Evolutionary conservation across 1,139 yeast species (phyloP), one percentile per base, ranked within the genome.

Genomic region (Candida dubliniensis): DNA sequence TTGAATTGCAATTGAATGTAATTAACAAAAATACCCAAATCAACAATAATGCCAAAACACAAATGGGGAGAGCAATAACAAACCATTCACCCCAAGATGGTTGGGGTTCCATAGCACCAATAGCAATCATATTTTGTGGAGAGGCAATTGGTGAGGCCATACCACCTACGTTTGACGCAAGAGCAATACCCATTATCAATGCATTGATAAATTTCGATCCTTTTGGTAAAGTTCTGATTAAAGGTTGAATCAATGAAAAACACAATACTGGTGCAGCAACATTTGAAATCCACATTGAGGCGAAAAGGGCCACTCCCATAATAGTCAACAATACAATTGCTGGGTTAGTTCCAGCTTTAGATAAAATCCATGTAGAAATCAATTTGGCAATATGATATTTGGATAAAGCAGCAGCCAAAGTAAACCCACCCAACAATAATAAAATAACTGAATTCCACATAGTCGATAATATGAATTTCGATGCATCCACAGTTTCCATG

Each of bases 31-130:
- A 68, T 5, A 65, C 54, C 90, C 90, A 84, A 35, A 81, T 71
- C 35, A 79, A 59, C 8, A 81, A 51, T 51, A 82, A 65, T 8
- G 83, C 66, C 31, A 82, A 55, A 2, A 81, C 57, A 57, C 86
- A 81, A 10, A 82, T 77, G 1, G 91, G 91, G 40, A 83, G 60
- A 0, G 89, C 80, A 45, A 84, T 76, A 11, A 80, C 84, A 56
- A 84, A 81, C 84, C 88, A 84, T 58, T 83, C 83, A 40, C 88
- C 88, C 91, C 91, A 84, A 3, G 84, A 79, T 23, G 86, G 87
- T 49, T 76, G 81, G 0, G 85, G 82, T 10, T 74, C 73, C 74
- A 84, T 72, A 38, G 83, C 78, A 40, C 82, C 82, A 68, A 84
- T 81, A 1, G 89, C 87, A 47, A 84, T 81, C 67, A 84, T 83